A percentile compares a stretch with the other conserved stretches of the same genome.
Conservation (phyloP, 2,329 filamentous ascomycete species). For the Colletotrichum paranaense region DNA sequence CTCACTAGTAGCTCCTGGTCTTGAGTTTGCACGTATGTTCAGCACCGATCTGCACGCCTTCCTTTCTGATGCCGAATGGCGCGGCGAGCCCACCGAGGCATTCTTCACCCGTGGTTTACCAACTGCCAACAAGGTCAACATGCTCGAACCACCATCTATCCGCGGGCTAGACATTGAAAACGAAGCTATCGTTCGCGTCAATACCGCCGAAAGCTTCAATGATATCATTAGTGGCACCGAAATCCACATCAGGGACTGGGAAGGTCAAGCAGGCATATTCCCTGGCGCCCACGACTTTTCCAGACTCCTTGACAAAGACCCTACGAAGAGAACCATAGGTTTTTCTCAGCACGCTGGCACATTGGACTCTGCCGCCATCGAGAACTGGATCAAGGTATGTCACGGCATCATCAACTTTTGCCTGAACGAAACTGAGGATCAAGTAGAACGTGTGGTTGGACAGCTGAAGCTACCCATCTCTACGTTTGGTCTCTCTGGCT, state of each 20-base stretch:
- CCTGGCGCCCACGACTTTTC: constrained; percentile 20
- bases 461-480: background rate
- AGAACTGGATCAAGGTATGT: constrained; percentile 24
- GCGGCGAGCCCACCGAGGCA: background rate
- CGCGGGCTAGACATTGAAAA: background rate
- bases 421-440: background rate
- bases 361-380: constrained; percentile 2
- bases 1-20: constrained; percentile 10
- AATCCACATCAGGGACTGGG: background rate
- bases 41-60: background rate
- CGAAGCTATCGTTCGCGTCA: background rate
- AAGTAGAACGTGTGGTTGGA: background rate
- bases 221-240: background rate
- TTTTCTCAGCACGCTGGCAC: constrained; percentile 27
- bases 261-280: background rate
- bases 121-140: background rate
- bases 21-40: constrained; percentile 8
- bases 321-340: background rate
- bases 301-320: background rate
- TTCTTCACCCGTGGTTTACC: constrained; percentile 6
- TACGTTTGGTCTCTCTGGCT: background rate
- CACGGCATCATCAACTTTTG: constrained; percentile 11
- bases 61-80: background rate
- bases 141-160: background rate
- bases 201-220: background rate